A percentile compares a stretch with the other conserved stretches of the same genome.
Evolutionary conservation across 345 rosid species (phyloP).

Genomic region (Lepidium didymum): DNA sequence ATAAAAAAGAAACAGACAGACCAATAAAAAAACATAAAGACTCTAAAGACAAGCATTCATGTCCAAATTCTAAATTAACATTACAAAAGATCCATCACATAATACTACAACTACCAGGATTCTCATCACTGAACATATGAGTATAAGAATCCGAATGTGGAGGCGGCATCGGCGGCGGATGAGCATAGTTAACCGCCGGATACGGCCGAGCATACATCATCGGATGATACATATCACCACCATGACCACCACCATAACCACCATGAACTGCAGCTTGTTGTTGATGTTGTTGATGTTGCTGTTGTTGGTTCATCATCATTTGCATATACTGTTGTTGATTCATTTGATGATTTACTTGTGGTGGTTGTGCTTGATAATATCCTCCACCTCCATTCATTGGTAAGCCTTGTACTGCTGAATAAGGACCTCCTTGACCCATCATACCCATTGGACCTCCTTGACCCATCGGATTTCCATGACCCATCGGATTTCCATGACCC

Average conservation of each 20-base stretch:
- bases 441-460: constrained; percentile 27
- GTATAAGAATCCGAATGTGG: constrained; percentile 50
- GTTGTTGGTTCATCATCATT: constrained; percentile 33
- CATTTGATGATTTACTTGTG: constrained; percentile 42
- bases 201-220: constrained; percentile 74
- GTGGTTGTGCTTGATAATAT: not conserved
- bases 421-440: constrained; percentile 26
- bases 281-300: constrained; percentile 12
- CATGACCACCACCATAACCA: constrained; percentile 59
- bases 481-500: constrained; percentile 24
- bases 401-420: constrained; percentile 69
- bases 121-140: constrained; percentile 85
- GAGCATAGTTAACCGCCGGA: constrained; percentile 50
- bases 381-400: constrained; percentile 59
- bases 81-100: constrained; percentile 44
- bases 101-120: constrained; percentile 72
- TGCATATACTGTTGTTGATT: constrained; percentile 48
- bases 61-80: constrained; percentile 9
- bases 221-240: constrained; percentile 69
- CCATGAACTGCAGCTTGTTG: constrained; percentile 42
- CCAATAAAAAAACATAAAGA: constrained; percentile 4
- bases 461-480: constrained; percentile 29
- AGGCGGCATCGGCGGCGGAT: constrained; percentile 48
- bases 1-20: not conserved
- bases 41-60: constrained; percentile 20